These are phyloP conservation scores for Picea glauca DNA, from an alignment of 75 land plant genomes.

Conservation along the genomic window DNA sequence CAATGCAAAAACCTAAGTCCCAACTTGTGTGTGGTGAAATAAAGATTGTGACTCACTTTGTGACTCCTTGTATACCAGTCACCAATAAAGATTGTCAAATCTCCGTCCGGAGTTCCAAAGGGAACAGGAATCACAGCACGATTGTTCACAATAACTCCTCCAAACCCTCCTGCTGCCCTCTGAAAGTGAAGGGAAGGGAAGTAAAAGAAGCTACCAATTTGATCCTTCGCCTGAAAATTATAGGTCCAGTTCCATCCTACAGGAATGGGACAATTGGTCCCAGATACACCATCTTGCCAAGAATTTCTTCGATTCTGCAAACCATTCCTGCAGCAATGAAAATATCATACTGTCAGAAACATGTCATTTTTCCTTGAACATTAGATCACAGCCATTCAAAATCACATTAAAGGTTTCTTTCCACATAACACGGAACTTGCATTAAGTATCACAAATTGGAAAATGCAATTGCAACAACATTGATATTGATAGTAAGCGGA, in stretches of 20 bases:
- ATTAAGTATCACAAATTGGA: too few relatives aligned
- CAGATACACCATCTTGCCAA: conserved; percentile 94
- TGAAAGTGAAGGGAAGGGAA: conserved; percentile 74
- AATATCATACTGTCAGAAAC: too few relatives aligned
- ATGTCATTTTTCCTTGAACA: too few relatives aligned
- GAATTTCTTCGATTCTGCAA: conserved; percentile 62
- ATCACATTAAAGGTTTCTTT: too few relatives aligned
- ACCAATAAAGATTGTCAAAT: conserved; percentile 63
- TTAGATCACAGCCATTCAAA: too few relatives aligned
- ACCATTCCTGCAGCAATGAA: conserved; percentile 50
- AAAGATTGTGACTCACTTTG: conserved; percentile 34
- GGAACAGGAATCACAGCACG: conserved; percentile 65
- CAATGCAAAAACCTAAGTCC: neutral
- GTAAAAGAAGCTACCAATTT: conserved; percentile 88
- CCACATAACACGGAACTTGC: too few relatives aligned
- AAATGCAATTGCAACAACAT: too few relatives aligned
- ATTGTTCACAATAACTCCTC: conserved; percentile 60
- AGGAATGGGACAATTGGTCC: conserved; percentile 89
- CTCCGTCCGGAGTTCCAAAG: conserved; percentile 71
- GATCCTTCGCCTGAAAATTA: conserved; percentile 86
- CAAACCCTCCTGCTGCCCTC: conserved; percentile 82
- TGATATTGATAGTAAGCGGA: too few relatives aligned
- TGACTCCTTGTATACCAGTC: conserved; percentile 88
- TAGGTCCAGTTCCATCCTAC: conserved; percentile 87
- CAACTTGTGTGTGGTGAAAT: neutral